These are phyloP conservation scores for Boletus patriciae DNA, from an alignment of 768 basidiomycete genomes.

Conservation along the genomic window DNA sequence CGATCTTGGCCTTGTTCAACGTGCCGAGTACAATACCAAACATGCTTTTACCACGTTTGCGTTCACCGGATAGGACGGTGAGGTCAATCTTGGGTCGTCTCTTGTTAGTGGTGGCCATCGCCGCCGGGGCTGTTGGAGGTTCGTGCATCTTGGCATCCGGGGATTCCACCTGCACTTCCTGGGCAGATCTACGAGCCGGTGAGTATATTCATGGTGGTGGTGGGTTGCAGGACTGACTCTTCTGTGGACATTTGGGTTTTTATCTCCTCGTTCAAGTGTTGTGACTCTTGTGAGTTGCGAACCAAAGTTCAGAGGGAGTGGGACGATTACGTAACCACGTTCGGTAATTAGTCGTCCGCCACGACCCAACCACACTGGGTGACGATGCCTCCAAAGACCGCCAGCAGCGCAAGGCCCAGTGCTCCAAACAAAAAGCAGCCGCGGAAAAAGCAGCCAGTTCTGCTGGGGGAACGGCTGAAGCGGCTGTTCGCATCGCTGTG, in stretches of 20 bases:
- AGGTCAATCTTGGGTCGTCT: conserved; percentile 77
- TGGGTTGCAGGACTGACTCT: conserved; percentile 41
- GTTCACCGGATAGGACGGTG: conserved; percentile 52
- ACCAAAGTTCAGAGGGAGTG: not conserved
- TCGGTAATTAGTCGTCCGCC: conserved; percentile 25
- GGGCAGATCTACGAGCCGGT: conserved; percentile 21
- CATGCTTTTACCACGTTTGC: conserved; percentile 86
- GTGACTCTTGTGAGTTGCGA: not conserved
- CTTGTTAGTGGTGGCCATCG: conserved; percentile 46
- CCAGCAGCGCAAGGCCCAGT: conserved; percentile 5
- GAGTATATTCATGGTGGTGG: conserved; percentile 1
- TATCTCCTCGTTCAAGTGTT: conserved; percentile 12
- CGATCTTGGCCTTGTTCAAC: conserved; percentile 83
- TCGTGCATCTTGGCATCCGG: conserved; percentile 39
- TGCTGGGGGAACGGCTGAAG: conserved; percentile 38
- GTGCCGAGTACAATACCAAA: conserved; percentile 82
- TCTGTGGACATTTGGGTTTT: conserved; percentile 49
- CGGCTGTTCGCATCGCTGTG: conserved; percentile 75
- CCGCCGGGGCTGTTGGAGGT: conserved; percentile 46
- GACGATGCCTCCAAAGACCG: conserved; percentile 24
- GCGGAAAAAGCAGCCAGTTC: conserved; percentile 24
- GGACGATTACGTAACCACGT: conserved; percentile 20
- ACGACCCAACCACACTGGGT: not conserved
- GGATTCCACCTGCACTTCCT: conserved; percentile 36
- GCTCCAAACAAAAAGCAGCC: conserved; percentile 6